Evolutionary conservation across 208 protist genomes (phyloP).

Genomic region (Wallacemonas sp.): DNA sequence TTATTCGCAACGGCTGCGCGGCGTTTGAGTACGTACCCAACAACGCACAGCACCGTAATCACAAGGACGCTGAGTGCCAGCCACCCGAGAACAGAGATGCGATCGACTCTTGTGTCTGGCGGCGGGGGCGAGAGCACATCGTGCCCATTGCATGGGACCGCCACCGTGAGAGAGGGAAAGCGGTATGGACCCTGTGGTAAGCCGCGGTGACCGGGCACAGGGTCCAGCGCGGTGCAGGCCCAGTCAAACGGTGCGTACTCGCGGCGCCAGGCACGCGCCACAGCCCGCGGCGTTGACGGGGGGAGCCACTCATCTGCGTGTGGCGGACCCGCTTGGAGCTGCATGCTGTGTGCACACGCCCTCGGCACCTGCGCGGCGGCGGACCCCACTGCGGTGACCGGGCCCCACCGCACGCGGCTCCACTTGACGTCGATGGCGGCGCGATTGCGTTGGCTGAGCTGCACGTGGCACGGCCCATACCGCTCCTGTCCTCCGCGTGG

Average conservation of each 20-base stretch:
- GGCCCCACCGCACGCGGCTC: neutral
- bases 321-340: constrained; percentile 31
- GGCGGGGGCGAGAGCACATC: no score
- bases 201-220: constrained; percentile 21
- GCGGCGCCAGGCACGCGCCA: neutral
- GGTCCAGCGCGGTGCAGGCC: constrained; percentile 19
- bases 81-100: neutral
- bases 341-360: neutral
- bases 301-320: constrained; percentile 5
- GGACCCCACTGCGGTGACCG: neutral
- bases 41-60: neutral
- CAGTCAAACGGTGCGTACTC: constrained; percentile 26
- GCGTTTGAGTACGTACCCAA: neutral
- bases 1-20: neutral
- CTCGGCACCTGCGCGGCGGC: no score
- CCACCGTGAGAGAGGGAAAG: neutral
- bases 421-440: constrained; percentile 44
- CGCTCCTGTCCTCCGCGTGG: constrained; percentile 24
- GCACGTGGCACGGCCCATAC: constrained; percentile 26
- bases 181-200: neutral
- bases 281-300: neutral
- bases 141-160: neutral
- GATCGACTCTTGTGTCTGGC: neutral
- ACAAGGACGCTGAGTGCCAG: neutral
- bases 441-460: constrained; percentile 32